Conservation (phyloP, 345 rosid genomes). For the Brassica juncea region DNA sequence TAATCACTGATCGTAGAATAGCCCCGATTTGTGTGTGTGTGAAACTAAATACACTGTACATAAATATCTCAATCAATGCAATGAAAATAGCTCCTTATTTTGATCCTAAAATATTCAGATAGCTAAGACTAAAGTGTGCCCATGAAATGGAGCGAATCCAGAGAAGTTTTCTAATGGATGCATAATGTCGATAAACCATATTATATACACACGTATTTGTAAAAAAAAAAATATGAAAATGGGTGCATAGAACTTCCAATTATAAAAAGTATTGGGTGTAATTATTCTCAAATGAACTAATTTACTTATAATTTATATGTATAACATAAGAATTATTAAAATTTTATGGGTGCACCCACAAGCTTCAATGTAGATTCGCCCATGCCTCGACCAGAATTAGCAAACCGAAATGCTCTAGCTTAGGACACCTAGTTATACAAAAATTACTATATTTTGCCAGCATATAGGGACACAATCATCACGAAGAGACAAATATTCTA, state of each 20-base stretch:
- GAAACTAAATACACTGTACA: not conserved
- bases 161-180: not conserved
- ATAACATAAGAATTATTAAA: too few species aligned
- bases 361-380: too few species aligned
- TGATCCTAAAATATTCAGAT: slow-evolving; percentile 7
- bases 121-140: not conserved
- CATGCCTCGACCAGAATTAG: slow-evolving; percentile 17
- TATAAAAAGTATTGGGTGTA: too few species aligned
- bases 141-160: not conserved
- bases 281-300: too few species aligned
- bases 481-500: slow-evolving; percentile 15
- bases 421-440: slow-evolving; percentile 23
- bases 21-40: not conserved
- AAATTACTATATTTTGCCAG: slow-evolving; percentile 21
- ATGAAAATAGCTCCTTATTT: slow-evolving; percentile 8
- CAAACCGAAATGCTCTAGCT: slow-evolving; percentile 6
- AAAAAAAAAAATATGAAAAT: not conserved
- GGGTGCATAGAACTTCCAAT: too few species aligned
- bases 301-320: too few species aligned
- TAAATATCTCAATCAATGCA: not conserved
- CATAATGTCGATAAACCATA: not conserved
- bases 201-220: not conserved
- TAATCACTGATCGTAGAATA: not conserved
- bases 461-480: slow-evolving; percentile 34
- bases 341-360: too few species aligned